Conservation (phyloP, 2,329 filamentous ascomycete genomes). For the Neofusicoccum umdonicola region DNA sequence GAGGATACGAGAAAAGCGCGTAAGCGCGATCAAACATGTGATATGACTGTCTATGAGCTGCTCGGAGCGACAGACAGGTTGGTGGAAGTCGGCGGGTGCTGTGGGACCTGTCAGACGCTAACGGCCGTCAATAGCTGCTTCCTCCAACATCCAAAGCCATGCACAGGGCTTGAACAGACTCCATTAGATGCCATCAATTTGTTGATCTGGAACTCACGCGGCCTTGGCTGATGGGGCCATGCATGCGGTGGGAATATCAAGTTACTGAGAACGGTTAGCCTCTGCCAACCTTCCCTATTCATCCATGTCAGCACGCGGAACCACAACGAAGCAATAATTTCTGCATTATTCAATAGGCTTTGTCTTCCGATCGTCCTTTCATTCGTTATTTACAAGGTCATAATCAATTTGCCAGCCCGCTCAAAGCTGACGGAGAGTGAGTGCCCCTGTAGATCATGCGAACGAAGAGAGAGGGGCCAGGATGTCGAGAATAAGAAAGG, state of each 20-base stretch:
- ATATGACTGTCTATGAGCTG: no score
- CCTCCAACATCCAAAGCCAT: no score
- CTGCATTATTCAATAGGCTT: constrained; percentile 6
- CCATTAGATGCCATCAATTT: no score
- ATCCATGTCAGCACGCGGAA: not conserved
- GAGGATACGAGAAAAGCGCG: no score
- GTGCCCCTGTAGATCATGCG: constrained; percentile 18
- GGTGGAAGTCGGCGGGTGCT: no score
- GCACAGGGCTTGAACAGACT: no score
- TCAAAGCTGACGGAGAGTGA: constrained; percentile 15
- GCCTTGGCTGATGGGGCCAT: no score
- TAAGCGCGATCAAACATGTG: no score
- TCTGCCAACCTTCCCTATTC: not conserved
- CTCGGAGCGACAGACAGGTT: no score
- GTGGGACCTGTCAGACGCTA: no score
- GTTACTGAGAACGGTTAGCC: not conserved
- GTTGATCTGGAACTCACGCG: no score
- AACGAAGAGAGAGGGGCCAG: constrained; percentile 17
- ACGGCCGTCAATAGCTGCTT: no score
- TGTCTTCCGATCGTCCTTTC: constrained; percentile 17
- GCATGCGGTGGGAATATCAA: not conserved
- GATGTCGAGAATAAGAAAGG: constrained; percentile 16
- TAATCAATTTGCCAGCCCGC: constrained; percentile 16
- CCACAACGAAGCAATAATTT: not conserved
- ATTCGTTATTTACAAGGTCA: constrained; percentile 18